Conservation (phyloP, 73 alveolate species). For the Paramecium caudatum region DNA sequence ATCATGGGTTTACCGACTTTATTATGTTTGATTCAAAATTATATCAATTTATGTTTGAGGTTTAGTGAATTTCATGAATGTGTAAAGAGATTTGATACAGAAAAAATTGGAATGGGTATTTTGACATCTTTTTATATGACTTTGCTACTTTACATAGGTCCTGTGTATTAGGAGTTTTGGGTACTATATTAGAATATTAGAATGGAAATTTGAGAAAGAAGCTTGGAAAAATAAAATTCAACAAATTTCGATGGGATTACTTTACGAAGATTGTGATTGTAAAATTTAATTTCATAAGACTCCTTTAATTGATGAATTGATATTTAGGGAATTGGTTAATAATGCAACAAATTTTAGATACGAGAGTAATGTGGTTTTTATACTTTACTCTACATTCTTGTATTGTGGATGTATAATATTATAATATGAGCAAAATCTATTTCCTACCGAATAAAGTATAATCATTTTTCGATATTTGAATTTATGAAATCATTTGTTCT, state of each 20-base stretch:
- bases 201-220: constrained; percentile 59
- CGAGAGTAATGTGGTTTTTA: constrained; percentile 9
- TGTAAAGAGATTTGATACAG: not conserved
- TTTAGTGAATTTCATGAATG: not conserved
- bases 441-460: not conserved
- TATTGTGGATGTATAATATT: not conserved
- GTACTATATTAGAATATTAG: not conserved
- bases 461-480: not conserved
- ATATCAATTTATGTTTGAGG: constrained; percentile 29
- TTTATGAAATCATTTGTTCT: constrained; percentile 28
- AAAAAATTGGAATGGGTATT: constrained; percentile 45
- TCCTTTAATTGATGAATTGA: constrained; percentile 65
- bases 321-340: constrained; percentile 62
- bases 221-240: constrained; percentile 8
- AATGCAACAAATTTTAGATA: constrained; percentile 26
- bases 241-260: constrained; percentile 67
- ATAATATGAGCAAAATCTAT: constrained; percentile 13
- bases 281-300: not conserved
- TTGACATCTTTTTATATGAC: constrained; percentile 53
- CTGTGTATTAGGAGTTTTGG: constrained; percentile 58
- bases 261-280: constrained; percentile 65
- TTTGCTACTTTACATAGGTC: constrained; percentile 26
- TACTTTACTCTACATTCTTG: constrained; percentile 7
- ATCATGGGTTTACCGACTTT: constrained; percentile 39
- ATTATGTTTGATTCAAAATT: not conserved